These are phyloP conservation scores for Xylariales sp. DNA, from an alignment of 2,329 filamentous ascomycete species.

Conservation along the genomic window DNA sequence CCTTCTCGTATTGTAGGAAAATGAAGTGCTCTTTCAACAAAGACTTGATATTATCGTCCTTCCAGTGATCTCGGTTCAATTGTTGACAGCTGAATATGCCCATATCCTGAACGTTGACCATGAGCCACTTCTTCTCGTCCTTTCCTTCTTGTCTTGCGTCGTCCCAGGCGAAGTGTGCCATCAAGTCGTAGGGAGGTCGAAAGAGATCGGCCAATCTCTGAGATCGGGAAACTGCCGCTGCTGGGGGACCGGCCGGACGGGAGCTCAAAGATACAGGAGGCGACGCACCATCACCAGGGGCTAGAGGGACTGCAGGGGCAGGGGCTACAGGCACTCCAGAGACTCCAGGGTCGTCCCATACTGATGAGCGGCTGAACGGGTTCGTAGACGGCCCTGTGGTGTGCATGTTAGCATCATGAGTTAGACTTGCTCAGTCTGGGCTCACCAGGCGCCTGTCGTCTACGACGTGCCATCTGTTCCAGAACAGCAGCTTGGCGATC, in stretches of 20 bases:
- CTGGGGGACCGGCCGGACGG: conserved; percentile 15
- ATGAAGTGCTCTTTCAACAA: conserved; percentile 88
- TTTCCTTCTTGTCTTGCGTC: conserved; percentile 80
- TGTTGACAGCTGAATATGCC: conserved; percentile 92
- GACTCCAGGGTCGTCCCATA: conserved; percentile 32
- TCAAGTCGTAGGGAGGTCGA: conserved; percentile 86
- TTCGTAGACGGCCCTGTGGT: conserved; percentile 15
- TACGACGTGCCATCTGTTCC: conserved; percentile 58
- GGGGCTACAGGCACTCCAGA: conserved; percentile 5
- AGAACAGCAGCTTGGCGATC: conserved; percentile 58
- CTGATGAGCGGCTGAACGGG: conserved; percentile 26
- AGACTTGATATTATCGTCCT: conserved; percentile 72
- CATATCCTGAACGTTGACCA: conserved; percentile 93
- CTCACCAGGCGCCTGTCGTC: conserved; percentile 28
- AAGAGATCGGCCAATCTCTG: conserved; percentile 86
- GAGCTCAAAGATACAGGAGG: conserved; percentile 32
- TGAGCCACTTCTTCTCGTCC: conserved; percentile 84
- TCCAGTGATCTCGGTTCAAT: conserved; percentile 94
- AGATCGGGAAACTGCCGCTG: conserved; percentile 60
- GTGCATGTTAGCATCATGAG: conserved; percentile 8
- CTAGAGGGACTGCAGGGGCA: too few species aligned
- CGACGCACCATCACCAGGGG: conserved; percentile 25
- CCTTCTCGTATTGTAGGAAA: conserved; percentile 90
- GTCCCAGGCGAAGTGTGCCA: conserved; percentile 76
- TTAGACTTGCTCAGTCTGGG: background rate